These are phyloP conservation scores for Haplosporangium gracile DNA, from an alignment of 192 early-diverging fungal species.

Conservation along the genomic window DNA sequence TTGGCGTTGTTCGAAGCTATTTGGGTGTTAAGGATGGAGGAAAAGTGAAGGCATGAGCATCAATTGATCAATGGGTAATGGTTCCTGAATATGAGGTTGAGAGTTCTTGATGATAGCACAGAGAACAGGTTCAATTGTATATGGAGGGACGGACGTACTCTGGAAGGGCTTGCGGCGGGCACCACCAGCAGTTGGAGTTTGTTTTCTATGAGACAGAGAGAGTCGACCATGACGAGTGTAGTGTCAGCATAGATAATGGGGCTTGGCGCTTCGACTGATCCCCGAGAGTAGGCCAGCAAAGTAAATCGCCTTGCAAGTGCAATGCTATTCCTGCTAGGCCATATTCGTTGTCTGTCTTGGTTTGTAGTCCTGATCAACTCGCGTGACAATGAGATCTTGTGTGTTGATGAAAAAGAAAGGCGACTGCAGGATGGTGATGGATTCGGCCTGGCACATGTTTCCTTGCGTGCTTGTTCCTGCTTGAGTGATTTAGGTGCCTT, in stretches of 20 bases:
- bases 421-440: no score
- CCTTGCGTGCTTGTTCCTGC: no score
- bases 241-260: not conserved
- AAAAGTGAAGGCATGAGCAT: not conserved
- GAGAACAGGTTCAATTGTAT: not conserved
- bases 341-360: no score
- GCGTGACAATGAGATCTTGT: no score
- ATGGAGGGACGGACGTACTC: slow-evolving; percentile 12
- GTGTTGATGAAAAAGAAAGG: no score
- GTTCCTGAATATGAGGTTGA: not conserved
- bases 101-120: not conserved
- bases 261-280: not conserved
- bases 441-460: no score
- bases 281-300: not conserved
- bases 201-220: slow-evolving; percentile 28
- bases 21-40: not conserved
- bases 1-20: not conserved
- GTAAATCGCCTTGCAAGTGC: no score
- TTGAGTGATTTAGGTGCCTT: not conserved
- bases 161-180: slow-evolving; percentile 44
- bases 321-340: no score
- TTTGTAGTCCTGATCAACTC: no score
- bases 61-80: not conserved
- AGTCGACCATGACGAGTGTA: not conserved
- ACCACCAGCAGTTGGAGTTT: slow-evolving; percentile 13